phyloP scores from a whole-genome alignment of 257 asterid species.

The Voacanga thouarsii region DNA sequence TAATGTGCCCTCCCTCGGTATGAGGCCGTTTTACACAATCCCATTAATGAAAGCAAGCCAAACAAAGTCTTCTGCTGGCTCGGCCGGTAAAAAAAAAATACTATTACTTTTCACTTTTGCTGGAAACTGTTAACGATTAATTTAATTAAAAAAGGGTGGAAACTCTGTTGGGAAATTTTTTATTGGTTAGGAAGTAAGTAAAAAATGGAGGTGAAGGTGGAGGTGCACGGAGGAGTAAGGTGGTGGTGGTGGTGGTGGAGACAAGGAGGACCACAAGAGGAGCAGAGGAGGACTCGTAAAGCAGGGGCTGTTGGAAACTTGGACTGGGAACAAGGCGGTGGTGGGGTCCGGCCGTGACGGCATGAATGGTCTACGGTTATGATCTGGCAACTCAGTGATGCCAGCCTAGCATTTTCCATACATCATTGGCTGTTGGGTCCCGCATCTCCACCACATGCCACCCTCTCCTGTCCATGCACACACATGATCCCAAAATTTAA shows the following conservation, averaged over 20 bases:
- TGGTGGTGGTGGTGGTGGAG: slow-evolving; percentile 27
- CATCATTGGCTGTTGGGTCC: slow-evolving; percentile 67
- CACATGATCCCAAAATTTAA: slow-evolving; percentile 24
- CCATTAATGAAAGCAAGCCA: not conserved
- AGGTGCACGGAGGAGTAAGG: not conserved
- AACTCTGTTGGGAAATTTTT: not conserved
- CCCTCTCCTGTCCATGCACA: slow-evolving; percentile 36
- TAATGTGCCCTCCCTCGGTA: not conserved
- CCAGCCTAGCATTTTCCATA: slow-evolving; percentile 78
- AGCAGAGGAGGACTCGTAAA: slow-evolving; percentile 18
- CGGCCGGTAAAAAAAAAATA: not conserved
- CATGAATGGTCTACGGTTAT: slow-evolving; percentile 21
- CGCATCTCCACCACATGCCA: slow-evolving; percentile 54
- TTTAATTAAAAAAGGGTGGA: too few relatives aligned
- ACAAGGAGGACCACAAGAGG: slow-evolving; percentile 50
- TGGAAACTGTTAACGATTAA: too few relatives aligned
- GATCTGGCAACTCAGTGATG: slow-evolving; percentile 91
- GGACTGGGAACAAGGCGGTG: slow-evolving; percentile 19
- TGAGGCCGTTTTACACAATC: not conserved
- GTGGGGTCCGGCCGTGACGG: slow-evolving; percentile 36
- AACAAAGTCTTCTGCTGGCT: not conserved
- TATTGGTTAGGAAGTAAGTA: not conserved
- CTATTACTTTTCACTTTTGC: not conserved
- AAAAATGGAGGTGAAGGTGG: not conserved
- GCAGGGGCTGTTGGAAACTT: not conserved